Evolutionary conservation across 139 green algal genomes (phyloP).

Genomic region (Chlamydomonas sp.): DNA sequence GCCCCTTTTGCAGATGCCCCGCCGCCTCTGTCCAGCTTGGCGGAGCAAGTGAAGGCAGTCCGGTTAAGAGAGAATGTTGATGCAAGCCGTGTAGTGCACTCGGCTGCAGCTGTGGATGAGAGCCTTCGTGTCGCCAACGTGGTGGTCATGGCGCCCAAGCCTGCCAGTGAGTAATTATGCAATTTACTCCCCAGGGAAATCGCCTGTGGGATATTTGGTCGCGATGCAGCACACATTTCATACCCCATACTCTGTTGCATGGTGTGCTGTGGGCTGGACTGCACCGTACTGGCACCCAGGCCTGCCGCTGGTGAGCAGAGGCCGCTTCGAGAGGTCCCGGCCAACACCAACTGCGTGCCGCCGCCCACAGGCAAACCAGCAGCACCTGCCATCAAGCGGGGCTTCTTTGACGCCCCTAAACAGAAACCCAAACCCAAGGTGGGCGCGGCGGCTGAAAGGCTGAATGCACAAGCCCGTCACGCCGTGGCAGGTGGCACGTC

Average conservation of each 20-base stretch:
- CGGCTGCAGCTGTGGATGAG: background rate
- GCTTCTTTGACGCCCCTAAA: conserved; percentile 54
- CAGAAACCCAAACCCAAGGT: conserved; percentile 41
- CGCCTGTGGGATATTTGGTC: too few species aligned
- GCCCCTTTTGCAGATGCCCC: conserved; percentile 45
- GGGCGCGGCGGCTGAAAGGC: background rate
- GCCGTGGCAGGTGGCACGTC: background rate
- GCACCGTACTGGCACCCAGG: background rate
- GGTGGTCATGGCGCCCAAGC: background rate
- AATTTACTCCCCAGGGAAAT: too few species aligned
- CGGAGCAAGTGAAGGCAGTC: conserved; percentile 51
- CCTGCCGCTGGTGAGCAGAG: background rate
- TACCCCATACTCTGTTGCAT: too few species aligned
- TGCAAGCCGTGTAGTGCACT: background rate
- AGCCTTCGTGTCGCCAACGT: conserved; percentile 22
- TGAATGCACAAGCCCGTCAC: background rate
- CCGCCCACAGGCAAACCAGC: background rate
- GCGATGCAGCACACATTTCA: too few species aligned
- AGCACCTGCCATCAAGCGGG: conserved; percentile 34
- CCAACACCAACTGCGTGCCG: background rate
- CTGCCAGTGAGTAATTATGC: background rate
- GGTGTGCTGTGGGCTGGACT: too few species aligned
- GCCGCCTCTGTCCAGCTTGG: conserved; percentile 53
- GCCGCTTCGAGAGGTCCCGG: background rate
- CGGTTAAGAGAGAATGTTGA: background rate